Conservation (phyloP, 176 grass and related monocot genomes). For the Oryza coarctata region DNA sequence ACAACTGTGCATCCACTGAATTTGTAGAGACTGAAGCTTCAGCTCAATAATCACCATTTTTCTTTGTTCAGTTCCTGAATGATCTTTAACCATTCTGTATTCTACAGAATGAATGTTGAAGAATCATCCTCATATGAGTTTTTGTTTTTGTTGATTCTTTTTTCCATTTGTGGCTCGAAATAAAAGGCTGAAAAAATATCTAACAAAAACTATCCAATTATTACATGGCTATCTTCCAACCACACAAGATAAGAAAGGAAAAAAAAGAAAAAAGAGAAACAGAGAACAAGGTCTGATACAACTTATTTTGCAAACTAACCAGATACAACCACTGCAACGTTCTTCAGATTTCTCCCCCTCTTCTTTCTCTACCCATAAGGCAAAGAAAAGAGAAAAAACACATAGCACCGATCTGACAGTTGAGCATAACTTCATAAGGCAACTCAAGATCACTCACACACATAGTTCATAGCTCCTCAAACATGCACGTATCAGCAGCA, state of each 20-base stretch:
- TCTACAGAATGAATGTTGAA: background rate
- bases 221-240: background rate
- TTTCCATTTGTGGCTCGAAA: background rate
- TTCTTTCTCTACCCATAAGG: background rate
- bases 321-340: constrained; percentile 18
- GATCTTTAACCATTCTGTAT: background rate
- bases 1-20: background rate
- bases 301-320: constrained; percentile 19
- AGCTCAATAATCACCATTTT: background rate
- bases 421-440: constrained; percentile 5
- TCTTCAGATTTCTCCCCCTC: background rate
- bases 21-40: background rate
- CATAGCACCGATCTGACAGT: constrained; percentile 16
- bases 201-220: constrained; percentile 2
- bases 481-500: constrained; percentile 20
- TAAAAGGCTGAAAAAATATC: background rate
- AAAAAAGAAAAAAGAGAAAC: background rate
- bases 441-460: constrained; percentile 19
- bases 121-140: background rate
- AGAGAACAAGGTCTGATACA: constrained; percentile 14
- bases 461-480: background rate
- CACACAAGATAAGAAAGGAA: background rate
- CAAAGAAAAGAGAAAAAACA: constrained; percentile 21
- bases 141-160: background rate
- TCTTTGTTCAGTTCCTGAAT: background rate